Conservation (phyloP, 768 basidiomycete species). For the Xerocomellus amylosporus region DNA sequence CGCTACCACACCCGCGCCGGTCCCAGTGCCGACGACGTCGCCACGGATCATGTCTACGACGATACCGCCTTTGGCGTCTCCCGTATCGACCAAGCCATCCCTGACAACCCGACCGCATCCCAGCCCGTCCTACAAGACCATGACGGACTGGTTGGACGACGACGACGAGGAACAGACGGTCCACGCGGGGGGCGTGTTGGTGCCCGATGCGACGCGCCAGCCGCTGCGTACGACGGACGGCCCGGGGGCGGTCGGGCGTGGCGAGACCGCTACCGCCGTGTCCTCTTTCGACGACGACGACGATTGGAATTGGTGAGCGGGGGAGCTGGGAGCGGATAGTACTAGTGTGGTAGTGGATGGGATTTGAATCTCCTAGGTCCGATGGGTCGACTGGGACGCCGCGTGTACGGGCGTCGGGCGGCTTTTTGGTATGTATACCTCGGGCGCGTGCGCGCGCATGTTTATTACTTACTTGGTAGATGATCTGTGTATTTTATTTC, state of each 20-base stretch:
- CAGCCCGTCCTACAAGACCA: constrained; percentile 15
- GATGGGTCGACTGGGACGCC: too few species aligned
- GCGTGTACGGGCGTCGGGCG: too few species aligned
- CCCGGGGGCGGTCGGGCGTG: neutral
- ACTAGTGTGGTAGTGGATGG: too few species aligned
- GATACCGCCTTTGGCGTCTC: neutral
- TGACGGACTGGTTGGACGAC: constrained; percentile 32
- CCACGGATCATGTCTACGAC: constrained; percentile 21
- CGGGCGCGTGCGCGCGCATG: too few species aligned
- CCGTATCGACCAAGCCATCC: neutral
- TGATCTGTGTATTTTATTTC: too few species aligned
- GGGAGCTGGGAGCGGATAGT: too few species aligned
- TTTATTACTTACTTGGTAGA: too few species aligned
- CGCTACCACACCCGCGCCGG: constrained; percentile 23
- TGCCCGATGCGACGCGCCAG: constrained; percentile 30
- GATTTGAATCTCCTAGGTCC: too few species aligned
- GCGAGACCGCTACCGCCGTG: neutral
- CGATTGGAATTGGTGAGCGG: constrained; percentile 61
- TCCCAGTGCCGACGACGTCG: neutral
- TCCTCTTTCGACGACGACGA: constrained; percentile 43
- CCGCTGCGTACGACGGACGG: neutral
- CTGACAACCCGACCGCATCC: neutral
- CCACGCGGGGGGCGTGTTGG: constrained; percentile 17
- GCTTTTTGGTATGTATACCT: too few species aligned
- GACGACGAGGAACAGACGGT: constrained; percentile 30